phyloP scores from a whole-genome alignment of 2,329 filamentous ascomycete species.

The Westerdykella sp. region DNA sequence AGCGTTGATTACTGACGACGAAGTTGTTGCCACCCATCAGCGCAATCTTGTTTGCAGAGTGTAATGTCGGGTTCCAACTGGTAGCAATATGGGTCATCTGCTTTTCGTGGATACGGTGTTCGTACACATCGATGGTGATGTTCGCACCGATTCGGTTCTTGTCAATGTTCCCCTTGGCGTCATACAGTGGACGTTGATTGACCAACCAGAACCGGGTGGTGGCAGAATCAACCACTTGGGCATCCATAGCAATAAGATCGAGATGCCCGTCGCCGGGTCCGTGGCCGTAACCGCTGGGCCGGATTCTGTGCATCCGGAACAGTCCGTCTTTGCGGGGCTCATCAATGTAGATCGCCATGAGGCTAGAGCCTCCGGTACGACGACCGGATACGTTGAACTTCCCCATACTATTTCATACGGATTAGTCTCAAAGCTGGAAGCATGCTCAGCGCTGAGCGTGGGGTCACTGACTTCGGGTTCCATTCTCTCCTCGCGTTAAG shows the following conservation, averaged over 20 bases:
- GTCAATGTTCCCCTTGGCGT: conserved; percentile 2
- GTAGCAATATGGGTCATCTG: conserved; percentile 6
- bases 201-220: conserved; percentile 10
- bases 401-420: conserved; percentile 1
- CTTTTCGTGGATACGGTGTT: conserved; percentile 3
- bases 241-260: conserved; percentile 8
- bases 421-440: background rate
- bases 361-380: conserved; percentile 3
- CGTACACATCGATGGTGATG: conserved; percentile 9
- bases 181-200: conserved; percentile 9
- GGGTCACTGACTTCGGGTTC: conserved; percentile 6
- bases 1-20: conserved; percentile 7
- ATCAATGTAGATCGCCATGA: conserved; percentile 11
- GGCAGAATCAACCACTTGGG: conserved; percentile 4
- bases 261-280: conserved; percentile 5
- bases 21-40: conserved; percentile 8
- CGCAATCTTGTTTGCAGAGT: conserved; percentile 7
- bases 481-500: conserved; percentile 3
- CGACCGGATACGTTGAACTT: conserved; percentile 8
- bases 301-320: conserved; percentile 10
- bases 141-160: conserved; percentile 5
- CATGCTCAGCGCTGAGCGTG: background rate
- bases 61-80: background rate
- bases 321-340: conserved; percentile 5
- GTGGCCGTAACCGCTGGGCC: conserved; percentile 2